Evolutionary conservation across 2,329 filamentous ascomycete species (phyloP).

Genomic region (Colletotrichum acutatum): DNA sequence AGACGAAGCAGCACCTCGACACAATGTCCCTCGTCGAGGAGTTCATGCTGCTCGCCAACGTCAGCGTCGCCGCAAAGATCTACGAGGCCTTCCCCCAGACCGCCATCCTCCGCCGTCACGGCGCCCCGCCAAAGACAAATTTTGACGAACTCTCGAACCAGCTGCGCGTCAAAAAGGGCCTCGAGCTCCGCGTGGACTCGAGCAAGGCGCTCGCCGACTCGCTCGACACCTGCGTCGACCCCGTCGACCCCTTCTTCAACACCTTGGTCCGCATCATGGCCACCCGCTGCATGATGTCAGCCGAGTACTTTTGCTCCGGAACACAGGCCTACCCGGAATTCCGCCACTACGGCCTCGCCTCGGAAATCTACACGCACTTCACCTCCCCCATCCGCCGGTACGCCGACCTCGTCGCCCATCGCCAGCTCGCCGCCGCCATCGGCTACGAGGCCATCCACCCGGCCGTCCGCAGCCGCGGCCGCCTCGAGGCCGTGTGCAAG

Average conservation of each 20-base stretch:
- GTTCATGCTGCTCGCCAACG: slow-evolving; percentile 99
- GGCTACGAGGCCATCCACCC: slow-evolving; percentile 90
- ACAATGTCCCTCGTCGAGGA: slow-evolving; percentile 99
- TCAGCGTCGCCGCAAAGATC: slow-evolving; percentile 90
- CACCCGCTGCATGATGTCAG: slow-evolving; percentile 98
- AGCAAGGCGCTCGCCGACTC: slow-evolving; percentile 95
- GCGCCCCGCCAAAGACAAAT: slow-evolving; percentile 91
- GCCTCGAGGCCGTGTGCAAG: slow-evolving; percentile 93
- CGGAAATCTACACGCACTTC: slow-evolving; percentile 98
- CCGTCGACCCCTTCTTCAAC: slow-evolving; percentile 94
- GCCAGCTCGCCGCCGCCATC: slow-evolving; percentile 95
- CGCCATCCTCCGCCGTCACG: slow-evolving; percentile 92
- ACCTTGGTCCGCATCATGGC: slow-evolving; percentile 97
- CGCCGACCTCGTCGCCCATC: slow-evolving; percentile 93
- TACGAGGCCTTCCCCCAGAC: slow-evolving; percentile 95
- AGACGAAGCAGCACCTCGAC: slow-evolving; percentile 92
- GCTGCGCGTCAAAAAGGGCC: slow-evolving; percentile 84
- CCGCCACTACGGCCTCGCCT: slow-evolving; percentile 95
- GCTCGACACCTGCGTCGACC: slow-evolving; percentile 84
- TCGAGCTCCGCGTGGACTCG: slow-evolving; percentile 85
- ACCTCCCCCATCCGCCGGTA: slow-evolving; percentile 97
- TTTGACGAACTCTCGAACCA: slow-evolving; percentile 95
- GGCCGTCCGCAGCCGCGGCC: slow-evolving; percentile 81
- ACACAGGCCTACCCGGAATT: slow-evolving; percentile 95
- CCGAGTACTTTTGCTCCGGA: slow-evolving; percentile 97